Conservation (phyloP, 2,329 filamentous ascomycete species). For the Rosellinia necatrix region DNA sequence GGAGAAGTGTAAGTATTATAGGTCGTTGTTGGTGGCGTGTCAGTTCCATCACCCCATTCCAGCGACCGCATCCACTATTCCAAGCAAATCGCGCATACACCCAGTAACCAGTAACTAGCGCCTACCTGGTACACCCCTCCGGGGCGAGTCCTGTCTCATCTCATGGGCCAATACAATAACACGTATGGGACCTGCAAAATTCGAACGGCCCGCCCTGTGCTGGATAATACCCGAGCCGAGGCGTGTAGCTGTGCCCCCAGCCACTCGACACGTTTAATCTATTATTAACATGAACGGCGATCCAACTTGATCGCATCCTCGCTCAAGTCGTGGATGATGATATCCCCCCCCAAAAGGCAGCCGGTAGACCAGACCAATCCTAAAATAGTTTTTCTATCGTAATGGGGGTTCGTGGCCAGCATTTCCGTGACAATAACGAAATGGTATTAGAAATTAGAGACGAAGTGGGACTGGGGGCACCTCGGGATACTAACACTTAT, state of each 20-base stretch:
- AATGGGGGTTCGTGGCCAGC: background rate
- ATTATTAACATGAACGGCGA: no score
- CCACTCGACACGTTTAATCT: no score
- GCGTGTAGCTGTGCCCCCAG: background rate
- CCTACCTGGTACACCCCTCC: background rate
- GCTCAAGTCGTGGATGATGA: background rate
- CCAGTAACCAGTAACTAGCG: background rate
- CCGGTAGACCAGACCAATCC: no score
- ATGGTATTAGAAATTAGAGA: slow-evolving; percentile 14
- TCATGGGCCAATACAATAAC: no score
- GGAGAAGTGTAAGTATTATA: background rate
- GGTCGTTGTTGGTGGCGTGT: slow-evolving; percentile 8
- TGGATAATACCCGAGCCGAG: background rate
- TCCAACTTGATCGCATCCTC: background rate
- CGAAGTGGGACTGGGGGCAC: slow-evolving; percentile 13
- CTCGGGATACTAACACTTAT: no score
- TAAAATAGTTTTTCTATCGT: background rate
- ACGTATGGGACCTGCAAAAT: no score
- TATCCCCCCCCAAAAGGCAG: no score
- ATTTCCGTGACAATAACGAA: slow-evolving; percentile 6
- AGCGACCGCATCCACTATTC: slow-evolving; percentile 3
- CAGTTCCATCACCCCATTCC: slow-evolving; percentile 17
- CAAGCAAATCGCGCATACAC: slow-evolving; percentile 28
- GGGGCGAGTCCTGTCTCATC: no score
- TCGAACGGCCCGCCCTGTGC: no score